Evolutionary conservation across 129 eudicot genomes (phyloP), one percentile per base, ranked within the genome.

Genomic region (Flaveria trinervia): DNA sequence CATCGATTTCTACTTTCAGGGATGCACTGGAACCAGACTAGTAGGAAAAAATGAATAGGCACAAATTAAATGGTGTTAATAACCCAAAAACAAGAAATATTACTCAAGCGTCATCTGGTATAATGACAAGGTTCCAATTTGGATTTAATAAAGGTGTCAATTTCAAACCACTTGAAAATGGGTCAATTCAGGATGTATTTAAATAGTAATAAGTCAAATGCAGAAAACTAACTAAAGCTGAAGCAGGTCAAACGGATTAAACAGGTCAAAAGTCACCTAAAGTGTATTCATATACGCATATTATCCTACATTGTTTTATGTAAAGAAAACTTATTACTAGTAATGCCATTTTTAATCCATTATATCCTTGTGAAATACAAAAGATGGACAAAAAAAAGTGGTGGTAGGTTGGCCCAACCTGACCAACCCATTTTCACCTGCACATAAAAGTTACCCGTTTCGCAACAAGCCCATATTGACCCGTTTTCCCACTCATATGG

Each of bases 1-100:
- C 96, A 12, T 89, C 92, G 69, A 92, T 84, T 89, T 89, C 97
- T 77, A 92, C 75, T 78, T 74, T 87, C 86, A 92, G 70, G 71
- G 66, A 72, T 70, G 90, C 74, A 73, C 69, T 73, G 48, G 90
- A 72, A 61, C 92, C 97, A 48, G 92, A 85, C 97, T 92, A 82
- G 61, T 43, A 81, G 44, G 18, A 65, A 56, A 56, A 28, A 39
- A 33, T 3, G 14, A 52, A 52, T 18, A 64, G n/a, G 56, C 76
- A 64, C 36, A 77, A 55, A 65, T 20, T 72, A 67, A 73, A 65
- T 73, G 76, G 46, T 68, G 46, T 74, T 41, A 57, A 69, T 41
- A 45, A 36, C 8, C 41, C 26, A 33, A 55, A 67, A 69, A 41
- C 4, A 51, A 68, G 2, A 71, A 60, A 26, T 17, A 16, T 5